Evolutionary conservation across 805 yeast genomes (phyloP).

Genomic region (Wickerhamiella hasegawae): DNA sequence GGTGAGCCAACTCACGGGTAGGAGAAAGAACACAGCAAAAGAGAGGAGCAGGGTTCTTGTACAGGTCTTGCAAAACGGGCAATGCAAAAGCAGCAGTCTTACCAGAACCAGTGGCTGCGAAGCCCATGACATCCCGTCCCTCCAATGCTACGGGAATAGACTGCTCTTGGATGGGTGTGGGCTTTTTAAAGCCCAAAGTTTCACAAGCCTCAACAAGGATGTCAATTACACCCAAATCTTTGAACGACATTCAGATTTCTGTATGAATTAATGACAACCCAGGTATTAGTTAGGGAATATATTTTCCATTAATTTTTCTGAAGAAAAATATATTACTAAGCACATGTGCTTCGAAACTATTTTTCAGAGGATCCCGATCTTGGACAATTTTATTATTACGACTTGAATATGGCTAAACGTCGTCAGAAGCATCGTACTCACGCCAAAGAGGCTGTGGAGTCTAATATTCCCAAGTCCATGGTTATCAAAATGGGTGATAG

Average conservation of each 20-base stretch:
- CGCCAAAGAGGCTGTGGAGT: constrained; percentile 46
- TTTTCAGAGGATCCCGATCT: neutral
- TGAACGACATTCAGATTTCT: no score
- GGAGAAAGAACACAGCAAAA: constrained; percentile 81
- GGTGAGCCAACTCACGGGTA: constrained; percentile 37
- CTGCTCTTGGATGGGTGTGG: constrained; percentile 88
- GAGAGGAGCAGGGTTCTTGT: constrained; percentile 78
- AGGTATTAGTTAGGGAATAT: no score
- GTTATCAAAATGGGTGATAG: constrained; percentile 74
- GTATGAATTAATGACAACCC: no score
- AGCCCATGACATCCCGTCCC: constrained; percentile 86
- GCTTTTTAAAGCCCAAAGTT: constrained; percentile 55
- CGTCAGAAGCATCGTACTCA: constrained; percentile 78
- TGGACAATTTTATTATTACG: neutral
- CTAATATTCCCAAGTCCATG: constrained; percentile 80
- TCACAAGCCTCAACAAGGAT: constrained; percentile 59
- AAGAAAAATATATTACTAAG: neutral
- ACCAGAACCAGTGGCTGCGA: constrained; percentile 97
- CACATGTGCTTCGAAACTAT: neutral
- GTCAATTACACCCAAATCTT: constrained; percentile 22
- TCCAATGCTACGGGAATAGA: constrained; percentile 81
- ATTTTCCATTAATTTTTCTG: no score
- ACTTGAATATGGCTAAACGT: constrained; percentile 10
- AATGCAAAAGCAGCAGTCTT: constrained; percentile 97
- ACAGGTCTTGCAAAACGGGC: constrained; percentile 79